Evolutionary conservation across 2,329 filamentous ascomycete genomes (phyloP).

Genomic region (Phyllachora maydis): DNA sequence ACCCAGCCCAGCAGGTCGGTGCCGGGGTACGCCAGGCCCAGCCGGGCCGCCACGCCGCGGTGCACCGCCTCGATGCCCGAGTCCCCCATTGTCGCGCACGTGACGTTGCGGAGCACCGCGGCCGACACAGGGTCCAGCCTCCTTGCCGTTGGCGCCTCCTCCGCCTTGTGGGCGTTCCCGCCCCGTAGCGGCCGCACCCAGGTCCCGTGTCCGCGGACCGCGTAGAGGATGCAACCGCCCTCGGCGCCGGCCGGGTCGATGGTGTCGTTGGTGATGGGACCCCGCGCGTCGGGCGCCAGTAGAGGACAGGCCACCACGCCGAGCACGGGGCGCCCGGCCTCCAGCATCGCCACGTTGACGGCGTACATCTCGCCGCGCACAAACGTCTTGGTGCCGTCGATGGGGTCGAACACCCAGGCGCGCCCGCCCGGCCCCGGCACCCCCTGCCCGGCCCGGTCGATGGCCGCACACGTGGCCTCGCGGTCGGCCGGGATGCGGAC

Average conservation of each 20-base stretch:
- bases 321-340: conserved; percentile 25
- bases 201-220: conserved; percentile 24
- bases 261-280: conserved; percentile 19
- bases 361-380: conserved; percentile 31
- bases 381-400: conserved; percentile 38
- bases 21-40: conserved; percentile 21
- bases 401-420: conserved; percentile 39
- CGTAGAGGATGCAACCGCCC: conserved; percentile 29
- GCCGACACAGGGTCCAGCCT: conserved; percentile 11
- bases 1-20: conserved; percentile 36
- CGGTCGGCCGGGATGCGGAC: conserved; percentile 14
- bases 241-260: conserved; percentile 16
- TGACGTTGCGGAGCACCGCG: conserved; percentile 19
- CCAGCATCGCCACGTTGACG: conserved; percentile 31
- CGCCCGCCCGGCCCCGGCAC: conserved; percentile 15
- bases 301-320: conserved; percentile 24
- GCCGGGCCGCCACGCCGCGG: conserved; percentile 16
- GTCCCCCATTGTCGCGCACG: conserved; percentile 21
- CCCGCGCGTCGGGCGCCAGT: conserved; percentile 14
- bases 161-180: conserved; percentile 3
- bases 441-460: conserved; percentile 27
- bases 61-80: conserved; percentile 27
- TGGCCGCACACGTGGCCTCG: conserved; percentile 27
- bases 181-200: conserved; percentile 19
- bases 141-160: too few relatives aligned